phyloP scores from a whole-genome alignment of 2,329 filamentous ascomycete genomes.

The Cladosporium oxysporum region DNA sequence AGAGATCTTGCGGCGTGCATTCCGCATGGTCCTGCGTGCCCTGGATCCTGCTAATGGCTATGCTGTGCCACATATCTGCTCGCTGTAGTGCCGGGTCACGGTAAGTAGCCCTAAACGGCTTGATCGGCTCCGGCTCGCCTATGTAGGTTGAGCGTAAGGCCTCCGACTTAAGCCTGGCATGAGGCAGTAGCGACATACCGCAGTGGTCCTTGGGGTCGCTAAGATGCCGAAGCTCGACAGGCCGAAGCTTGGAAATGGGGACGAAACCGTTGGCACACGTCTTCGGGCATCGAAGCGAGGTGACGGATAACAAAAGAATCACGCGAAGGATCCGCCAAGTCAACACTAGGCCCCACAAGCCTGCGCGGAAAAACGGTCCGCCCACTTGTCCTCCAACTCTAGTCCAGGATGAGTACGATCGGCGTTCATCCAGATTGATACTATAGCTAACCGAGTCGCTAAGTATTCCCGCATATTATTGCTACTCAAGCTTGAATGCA shows the following conservation, averaged over 20 bases:
- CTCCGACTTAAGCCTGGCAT: too few relatives aligned
- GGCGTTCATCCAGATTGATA: neutral
- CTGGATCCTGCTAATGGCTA: too few relatives aligned
- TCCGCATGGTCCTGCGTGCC: too few relatives aligned
- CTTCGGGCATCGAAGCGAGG: neutral
- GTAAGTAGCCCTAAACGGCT: neutral
- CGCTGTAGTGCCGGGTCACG: too few relatives aligned
- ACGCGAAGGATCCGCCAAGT: neutral
- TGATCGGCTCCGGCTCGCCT: neutral
- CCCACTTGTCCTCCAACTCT: neutral
- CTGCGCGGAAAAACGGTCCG: neutral
- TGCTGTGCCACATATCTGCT: neutral
- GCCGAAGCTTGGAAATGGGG: too few relatives aligned
- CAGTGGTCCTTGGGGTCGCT: neutral
- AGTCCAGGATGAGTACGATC: neutral
- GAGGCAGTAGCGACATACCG: neutral
- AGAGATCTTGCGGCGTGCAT: too few relatives aligned
- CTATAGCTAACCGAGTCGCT: neutral
- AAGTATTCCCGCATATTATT: neutral
- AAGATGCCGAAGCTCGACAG: neutral
- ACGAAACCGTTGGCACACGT: neutral
- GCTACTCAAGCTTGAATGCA: neutral
- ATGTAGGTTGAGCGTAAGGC: neutral
- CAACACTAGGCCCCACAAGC: neutral
- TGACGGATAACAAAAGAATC: neutral